A percentile compares a stretch with the other conserved stretches of the same genome.
phyloP scores from a whole-genome alignment of 257 asterid genomes.

The Capsicum pubescens region DNA sequence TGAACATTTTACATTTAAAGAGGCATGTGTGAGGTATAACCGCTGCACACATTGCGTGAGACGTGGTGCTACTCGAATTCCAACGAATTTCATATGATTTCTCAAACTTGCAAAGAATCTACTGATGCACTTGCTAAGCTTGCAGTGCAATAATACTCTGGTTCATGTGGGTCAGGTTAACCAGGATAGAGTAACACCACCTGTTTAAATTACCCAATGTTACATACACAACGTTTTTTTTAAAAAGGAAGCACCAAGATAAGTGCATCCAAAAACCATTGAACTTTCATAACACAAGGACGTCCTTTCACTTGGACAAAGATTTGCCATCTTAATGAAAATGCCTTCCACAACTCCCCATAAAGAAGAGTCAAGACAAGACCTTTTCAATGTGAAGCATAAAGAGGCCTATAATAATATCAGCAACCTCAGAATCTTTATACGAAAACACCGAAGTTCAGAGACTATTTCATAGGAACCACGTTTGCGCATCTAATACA shows the following conservation, averaged over 20 bases:
- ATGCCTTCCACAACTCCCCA: neutral
- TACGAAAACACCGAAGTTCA: neutral
- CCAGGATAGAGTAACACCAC: neutral
- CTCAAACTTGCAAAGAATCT: neutral
- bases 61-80: neutral
- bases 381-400: neutral
- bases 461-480: neutral
- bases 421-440: neutral
- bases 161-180: neutral
- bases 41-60: neutral
- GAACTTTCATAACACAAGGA: neutral
- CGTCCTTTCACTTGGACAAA: neutral
- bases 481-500: neutral
- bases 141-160: neutral
- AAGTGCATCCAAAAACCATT: too few relatives aligned
- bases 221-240: too few relatives aligned
- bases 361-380: neutral
- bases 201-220: neutral
- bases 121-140: neutral
- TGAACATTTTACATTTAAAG: neutral
- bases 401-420: neutral
- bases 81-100: neutral
- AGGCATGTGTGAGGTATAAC: neutral
- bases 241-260: too few relatives aligned
- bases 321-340: neutral